A percentile compares a stretch with the other conserved stretches of the same genome.
These are phyloP conservation scores for Hypoxylon sp. DNA, from an alignment of 2,329 filamentous ascomycete genomes.

Conservation along the genomic window DNA sequence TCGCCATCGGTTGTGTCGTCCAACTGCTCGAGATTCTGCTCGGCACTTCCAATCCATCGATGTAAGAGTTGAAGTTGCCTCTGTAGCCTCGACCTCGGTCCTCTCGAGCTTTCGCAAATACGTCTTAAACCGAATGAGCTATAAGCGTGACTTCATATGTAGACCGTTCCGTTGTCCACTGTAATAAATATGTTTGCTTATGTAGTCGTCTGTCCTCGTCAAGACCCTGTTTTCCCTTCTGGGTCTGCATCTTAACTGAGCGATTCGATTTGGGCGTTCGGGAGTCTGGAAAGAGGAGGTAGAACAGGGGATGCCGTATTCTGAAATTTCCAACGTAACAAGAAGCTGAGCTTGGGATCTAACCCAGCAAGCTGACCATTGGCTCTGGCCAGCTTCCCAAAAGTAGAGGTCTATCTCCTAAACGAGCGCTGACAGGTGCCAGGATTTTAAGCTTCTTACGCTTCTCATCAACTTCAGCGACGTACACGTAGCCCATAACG, in stretches of 20 bases:
- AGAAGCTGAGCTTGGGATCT: background rate
- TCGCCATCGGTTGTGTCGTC: background rate
- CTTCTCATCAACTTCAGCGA: conserved; percentile 90
- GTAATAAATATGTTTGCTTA: background rate
- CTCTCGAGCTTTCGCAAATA: background rate
- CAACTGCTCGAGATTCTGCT: no score
- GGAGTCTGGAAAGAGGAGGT: background rate
- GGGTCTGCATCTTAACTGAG: background rate
- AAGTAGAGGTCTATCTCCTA: conserved; percentile 84
- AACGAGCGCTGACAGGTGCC: conserved; percentile 84
- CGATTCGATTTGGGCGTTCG: background rate
- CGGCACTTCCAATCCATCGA: background rate
- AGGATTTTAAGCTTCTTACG: conserved; percentile 85
- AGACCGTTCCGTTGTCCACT: background rate
- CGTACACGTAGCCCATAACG: conserved; percentile 93
- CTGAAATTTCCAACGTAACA: background rate
- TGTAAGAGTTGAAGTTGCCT: background rate
- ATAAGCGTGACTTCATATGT: background rate
- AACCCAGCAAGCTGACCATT: conserved; percentile 80
- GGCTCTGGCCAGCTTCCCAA: conserved; percentile 91
- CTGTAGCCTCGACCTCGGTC: background rate
- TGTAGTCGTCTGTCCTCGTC: background rate
- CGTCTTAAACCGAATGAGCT: background rate
- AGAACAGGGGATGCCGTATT: background rate
- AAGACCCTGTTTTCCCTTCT: background rate